phyloP scores from a whole-genome alignment of 2,329 filamentous ascomycete species.

The Chrysoporthe deuterocubensis region DNA sequence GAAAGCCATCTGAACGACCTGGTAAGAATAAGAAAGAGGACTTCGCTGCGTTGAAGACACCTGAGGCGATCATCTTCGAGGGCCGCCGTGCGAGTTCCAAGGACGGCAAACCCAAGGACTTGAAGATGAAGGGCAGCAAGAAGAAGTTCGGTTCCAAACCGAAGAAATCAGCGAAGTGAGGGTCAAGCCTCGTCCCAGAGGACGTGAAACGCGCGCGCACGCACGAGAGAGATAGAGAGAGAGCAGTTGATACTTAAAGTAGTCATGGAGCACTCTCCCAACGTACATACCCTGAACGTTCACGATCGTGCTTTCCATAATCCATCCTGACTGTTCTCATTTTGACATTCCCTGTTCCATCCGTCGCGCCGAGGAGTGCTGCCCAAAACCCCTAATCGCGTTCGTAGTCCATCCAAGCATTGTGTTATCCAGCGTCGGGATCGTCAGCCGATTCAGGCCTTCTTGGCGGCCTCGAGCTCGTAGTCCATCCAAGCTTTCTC shows the following conservation, averaged over 20 bases:
- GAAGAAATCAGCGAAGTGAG: conserved; percentile 32
- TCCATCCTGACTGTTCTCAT: not conserved
- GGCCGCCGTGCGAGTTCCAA: conserved; percentile 73
- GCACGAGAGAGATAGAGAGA: no score
- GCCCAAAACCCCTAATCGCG: not conserved
- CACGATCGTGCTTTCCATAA: not conserved
- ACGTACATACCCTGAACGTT: not conserved
- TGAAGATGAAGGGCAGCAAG: conserved; percentile 58
- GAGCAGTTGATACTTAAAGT: no score
- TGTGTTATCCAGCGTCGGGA: not conserved
- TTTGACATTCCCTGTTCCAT: not conserved
- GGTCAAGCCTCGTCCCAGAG: no score
- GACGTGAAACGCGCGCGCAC: no score
- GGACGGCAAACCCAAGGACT: conserved; percentile 65
- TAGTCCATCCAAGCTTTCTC: conserved; percentile 12
- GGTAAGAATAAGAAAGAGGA: conserved; percentile 28
- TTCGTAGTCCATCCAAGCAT: not conserved
- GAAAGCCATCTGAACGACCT: conserved; percentile 5
- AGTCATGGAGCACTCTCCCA: not conserved
- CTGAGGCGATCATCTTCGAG: conserved; percentile 79
- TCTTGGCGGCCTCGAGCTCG: not conserved
- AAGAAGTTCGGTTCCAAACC: conserved; percentile 48
- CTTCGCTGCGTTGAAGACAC: conserved; percentile 56
- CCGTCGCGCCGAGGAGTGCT: not conserved
- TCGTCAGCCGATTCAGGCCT: not conserved